Evolutionary conservation across 352 stramenopile genomes (phyloP).

Genomic region (Phytophthora quininea): DNA sequence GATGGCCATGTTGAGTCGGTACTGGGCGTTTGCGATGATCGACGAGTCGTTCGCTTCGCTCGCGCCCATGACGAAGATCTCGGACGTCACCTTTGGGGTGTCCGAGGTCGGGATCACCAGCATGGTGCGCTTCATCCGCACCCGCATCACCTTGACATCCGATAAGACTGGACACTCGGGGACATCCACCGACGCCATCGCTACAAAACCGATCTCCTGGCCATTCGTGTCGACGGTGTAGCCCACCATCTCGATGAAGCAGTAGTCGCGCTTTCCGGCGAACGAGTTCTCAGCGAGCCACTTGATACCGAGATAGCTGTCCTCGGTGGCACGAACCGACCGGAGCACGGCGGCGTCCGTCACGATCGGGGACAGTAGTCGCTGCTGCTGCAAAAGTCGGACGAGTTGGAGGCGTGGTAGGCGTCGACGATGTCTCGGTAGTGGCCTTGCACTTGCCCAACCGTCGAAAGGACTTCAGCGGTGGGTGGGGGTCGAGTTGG

Average conservation of each 20-base stretch:
- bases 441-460: constrained; percentile 54
- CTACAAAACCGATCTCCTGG: constrained; percentile 49
- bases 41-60: constrained; percentile 41
- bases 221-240: constrained; percentile 43
- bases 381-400: constrained; percentile 52
- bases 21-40: constrained; percentile 43
- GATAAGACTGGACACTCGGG: constrained; percentile 51
- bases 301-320: constrained; percentile 60
- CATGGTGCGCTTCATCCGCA: constrained; percentile 57
- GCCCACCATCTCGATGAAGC: constrained; percentile 59
- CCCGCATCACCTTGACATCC: constrained; percentile 37
- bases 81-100: constrained; percentile 35
- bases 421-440: constrained; percentile 56
- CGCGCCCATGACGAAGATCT: constrained; percentile 54
- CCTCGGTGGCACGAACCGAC: constrained; percentile 31
- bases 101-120: constrained; percentile 39
- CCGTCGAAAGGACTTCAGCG: constrained; percentile 53
- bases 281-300: constrained; percentile 47
- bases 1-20: constrained; percentile 52
- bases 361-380: constrained; percentile 48
- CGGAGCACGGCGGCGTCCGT: constrained; percentile 50
- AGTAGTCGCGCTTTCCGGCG: constrained; percentile 43
- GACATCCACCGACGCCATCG: constrained; percentile 44
- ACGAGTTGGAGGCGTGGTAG: constrained; percentile 41
- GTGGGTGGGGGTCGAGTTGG: constrained; percentile 10